phyloP scores from a whole-genome alignment of 176 grass and related monocot genomes.

The Musa troglodytarum region DNA sequence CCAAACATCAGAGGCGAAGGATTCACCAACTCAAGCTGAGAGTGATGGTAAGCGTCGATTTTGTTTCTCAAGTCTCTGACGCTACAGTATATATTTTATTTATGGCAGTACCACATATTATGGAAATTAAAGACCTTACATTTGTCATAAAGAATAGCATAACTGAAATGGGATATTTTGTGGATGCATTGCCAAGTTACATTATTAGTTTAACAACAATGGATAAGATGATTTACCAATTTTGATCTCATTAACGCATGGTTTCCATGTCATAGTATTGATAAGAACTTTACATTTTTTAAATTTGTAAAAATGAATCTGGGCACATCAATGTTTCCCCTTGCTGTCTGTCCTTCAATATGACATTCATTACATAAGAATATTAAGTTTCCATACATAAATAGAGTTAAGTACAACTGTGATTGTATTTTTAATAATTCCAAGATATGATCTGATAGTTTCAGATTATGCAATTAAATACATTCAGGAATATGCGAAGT shows the following conservation, averaged over 20 bases:
- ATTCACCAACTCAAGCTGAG: background rate
- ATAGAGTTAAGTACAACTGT: background rate
- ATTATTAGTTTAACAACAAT: background rate
- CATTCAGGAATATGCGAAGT: background rate
- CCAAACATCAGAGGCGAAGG: background rate
- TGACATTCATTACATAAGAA: background rate
- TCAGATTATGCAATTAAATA: background rate
- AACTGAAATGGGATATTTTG: background rate
- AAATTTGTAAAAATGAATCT: background rate
- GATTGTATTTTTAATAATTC: background rate
- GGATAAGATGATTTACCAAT: background rate
- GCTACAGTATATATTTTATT: no score
- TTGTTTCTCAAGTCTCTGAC: background rate
- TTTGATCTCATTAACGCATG: background rate
- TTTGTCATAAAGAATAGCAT: background rate
- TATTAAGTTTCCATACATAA: background rate
- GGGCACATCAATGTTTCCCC: background rate
- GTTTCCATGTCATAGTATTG: no score
- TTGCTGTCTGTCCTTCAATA: background rate
- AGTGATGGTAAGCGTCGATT: background rate
- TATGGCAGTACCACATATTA: no score
- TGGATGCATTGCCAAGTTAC: background rate
- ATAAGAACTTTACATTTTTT: no score
- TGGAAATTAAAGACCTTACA: background rate
- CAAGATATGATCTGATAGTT: background rate